Percentiles rank a stretch among this genome's conserved stretches.
Conservation (phyloP, 495 filamentous ascomycete genomes). For the Bombardia bombarda region DNA sequence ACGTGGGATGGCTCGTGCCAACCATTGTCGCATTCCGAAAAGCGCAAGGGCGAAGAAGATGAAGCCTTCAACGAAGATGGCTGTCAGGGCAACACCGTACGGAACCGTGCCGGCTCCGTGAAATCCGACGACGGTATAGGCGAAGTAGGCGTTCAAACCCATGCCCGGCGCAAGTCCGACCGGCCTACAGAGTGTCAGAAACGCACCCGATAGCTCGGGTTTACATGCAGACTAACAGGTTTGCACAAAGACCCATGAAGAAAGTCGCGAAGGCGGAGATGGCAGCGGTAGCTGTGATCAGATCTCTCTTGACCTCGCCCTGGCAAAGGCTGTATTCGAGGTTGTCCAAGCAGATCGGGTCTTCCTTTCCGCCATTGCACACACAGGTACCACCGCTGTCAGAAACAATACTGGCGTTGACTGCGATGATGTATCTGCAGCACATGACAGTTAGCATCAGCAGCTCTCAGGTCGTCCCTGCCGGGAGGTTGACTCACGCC, state of each 20-base stretch:
- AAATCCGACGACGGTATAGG: conserved; percentile 71
- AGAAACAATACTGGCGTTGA: conserved; percentile 63
- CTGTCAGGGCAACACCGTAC: conserved; percentile 64
- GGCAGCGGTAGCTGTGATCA: conserved; percentile 73
- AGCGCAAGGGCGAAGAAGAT: conserved; percentile 63
- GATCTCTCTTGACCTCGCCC: conserved; percentile 61
- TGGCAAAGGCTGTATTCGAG: conserved; percentile 58
- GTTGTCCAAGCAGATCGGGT: conserved; percentile 47
- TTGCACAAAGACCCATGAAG: conserved; percentile 68
- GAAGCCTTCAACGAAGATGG: conserved; percentile 76
- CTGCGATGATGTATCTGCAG: conserved; percentile 51
- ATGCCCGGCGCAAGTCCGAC: conserved; percentile 74
- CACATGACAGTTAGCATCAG: neutral
- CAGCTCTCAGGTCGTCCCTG: too few species aligned
- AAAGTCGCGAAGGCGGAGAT: conserved; percentile 64
- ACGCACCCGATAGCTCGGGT: neutral
- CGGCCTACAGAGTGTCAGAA: conserved; percentile 36
- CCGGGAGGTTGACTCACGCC: conserved; percentile 41
- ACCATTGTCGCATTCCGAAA: conserved; percentile 73
- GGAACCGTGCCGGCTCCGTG: conserved; percentile 61
- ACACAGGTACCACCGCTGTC: conserved; percentile 57
- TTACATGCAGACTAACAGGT: conserved; percentile 23
- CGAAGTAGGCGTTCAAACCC: conserved; percentile 79
- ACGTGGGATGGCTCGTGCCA: conserved; percentile 65
- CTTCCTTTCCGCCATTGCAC: conserved; percentile 42